A percentile compares a stretch with the other conserved stretches of the same genome.
Conservation (phyloP, 2,329 filamentous ascomycete genomes). For the Neophaeococcomyces aloes region DNA sequence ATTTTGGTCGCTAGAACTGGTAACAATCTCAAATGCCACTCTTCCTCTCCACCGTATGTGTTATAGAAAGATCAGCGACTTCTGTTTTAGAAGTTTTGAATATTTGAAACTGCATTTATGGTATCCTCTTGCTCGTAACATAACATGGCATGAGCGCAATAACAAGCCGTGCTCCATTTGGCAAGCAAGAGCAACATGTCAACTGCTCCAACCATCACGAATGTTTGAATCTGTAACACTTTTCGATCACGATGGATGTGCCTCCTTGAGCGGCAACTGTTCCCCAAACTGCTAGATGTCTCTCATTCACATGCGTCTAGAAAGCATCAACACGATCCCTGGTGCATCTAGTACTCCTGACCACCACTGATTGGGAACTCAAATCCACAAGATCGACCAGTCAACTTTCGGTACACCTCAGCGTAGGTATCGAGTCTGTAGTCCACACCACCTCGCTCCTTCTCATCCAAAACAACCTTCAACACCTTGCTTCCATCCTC, state of each 20-base stretch:
- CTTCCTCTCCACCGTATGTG: too few species aligned
- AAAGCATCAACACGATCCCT: too few species aligned
- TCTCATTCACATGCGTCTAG: too few species aligned
- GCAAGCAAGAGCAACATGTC: too few species aligned
- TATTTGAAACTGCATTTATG: too few species aligned
- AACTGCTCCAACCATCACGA: too few species aligned
- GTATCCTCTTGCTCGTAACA: neutral
- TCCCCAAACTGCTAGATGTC: constrained; percentile 2
- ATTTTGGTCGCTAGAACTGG: constrained; percentile 21
- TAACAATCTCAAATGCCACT: too few species aligned
- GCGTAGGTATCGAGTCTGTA: constrained; percentile 99
- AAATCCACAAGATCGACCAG: constrained; percentile 90
- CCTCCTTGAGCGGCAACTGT: constrained; percentile 5
- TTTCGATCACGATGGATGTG: constrained; percentile 5
- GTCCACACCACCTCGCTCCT: constrained; percentile 98
- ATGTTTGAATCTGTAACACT: too few species aligned
- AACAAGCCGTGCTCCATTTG: neutral
- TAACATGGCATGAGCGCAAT: constrained; percentile 7
- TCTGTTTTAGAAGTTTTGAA: too few species aligned
- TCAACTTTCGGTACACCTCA: constrained; percentile 97
- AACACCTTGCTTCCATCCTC: constrained; percentile 97
- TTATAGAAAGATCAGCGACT: too few species aligned
- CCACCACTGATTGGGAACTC: constrained; percentile 87
- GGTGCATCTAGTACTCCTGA: constrained; percentile 62
- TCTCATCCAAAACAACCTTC: constrained; percentile 99